A percentile compares a stretch with the other conserved stretches of the same genome.
Conservation (phyloP, 2,329 filamentous ascomycete species). For the Sporothrix luriei region DNA sequence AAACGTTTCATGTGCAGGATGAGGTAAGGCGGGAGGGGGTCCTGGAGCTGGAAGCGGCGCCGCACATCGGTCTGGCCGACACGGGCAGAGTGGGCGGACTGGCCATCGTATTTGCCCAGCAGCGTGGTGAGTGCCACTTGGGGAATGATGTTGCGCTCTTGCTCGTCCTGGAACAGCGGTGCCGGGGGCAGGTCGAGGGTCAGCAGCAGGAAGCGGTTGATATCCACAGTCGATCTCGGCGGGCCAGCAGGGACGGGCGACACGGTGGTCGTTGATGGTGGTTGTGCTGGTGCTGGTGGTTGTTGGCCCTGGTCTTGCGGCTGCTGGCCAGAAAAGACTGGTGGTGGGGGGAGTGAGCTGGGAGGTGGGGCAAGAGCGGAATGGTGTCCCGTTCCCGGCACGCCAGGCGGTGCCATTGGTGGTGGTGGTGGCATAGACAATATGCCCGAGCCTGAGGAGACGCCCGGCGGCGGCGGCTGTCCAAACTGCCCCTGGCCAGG, state of each 20-base stretch:
- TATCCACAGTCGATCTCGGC: slow-evolving; percentile 71
- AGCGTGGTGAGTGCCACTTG: slow-evolving; percentile 82
- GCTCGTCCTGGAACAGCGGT: slow-evolving; percentile 92
- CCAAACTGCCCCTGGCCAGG: slow-evolving; percentile 11
- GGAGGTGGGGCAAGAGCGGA: slow-evolving; percentile 11
- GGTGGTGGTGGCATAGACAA: slow-evolving; percentile 26
- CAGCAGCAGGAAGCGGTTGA: slow-evolving; percentile 82
- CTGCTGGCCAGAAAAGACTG: neutral
- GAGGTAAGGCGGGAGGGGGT: slow-evolving; percentile 88
- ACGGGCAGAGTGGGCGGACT: slow-evolving; percentile 63
- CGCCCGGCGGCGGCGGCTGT: slow-evolving; percentile 26
- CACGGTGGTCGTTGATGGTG: neutral
- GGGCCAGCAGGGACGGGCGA: neutral
- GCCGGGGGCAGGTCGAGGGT: slow-evolving; percentile 90
- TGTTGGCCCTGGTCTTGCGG: neutral
- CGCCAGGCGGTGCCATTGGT: slow-evolving; percentile 21
- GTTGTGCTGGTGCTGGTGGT: neutral
- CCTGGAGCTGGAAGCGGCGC: slow-evolving; percentile 83
- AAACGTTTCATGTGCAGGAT: slow-evolving; percentile 97
- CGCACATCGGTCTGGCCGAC: slow-evolving; percentile 81
- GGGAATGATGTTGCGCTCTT: slow-evolving; percentile 94
- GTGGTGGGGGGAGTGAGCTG: slow-evolving; percentile 8
- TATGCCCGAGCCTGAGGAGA: slow-evolving; percentile 9
- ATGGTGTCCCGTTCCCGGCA: neutral
- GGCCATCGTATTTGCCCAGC: slow-evolving; percentile 89